These are phyloP conservation scores for Austroboletus novae-zelandiae DNA, from an alignment of 1,284 basidiomycete genomes.

Conservation along the genomic window DNA sequence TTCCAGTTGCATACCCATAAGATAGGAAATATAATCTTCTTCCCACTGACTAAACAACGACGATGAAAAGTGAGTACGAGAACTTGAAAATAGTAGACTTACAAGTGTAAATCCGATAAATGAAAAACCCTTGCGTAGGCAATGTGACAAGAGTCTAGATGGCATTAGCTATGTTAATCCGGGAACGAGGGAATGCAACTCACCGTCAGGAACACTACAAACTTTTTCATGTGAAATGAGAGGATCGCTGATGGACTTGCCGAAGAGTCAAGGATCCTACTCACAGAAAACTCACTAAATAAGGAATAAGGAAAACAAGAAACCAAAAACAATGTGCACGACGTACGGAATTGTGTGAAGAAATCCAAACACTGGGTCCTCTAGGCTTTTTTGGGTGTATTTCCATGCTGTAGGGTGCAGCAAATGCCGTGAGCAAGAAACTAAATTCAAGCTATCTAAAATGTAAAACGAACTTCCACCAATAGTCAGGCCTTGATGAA, in stretches of 20 bases:
- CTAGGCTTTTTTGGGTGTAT: background rate
- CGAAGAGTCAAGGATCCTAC: background rate
- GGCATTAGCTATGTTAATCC: background rate
- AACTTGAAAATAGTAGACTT: background rate
- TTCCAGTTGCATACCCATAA: conserved; percentile 7
- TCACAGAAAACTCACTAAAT: conserved; percentile 4
- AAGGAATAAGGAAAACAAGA: background rate
- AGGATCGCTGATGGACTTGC: background rate
- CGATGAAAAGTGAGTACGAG: background rate
- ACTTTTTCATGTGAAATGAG: background rate
- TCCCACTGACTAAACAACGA: conserved; percentile 9
- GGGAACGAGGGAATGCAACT: background rate
- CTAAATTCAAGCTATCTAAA: too few species aligned
- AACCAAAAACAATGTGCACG: too few species aligned
- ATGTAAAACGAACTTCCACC: background rate
- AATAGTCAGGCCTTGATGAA: background rate
- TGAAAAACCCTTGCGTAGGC: conserved; percentile 14
- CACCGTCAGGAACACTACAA: conserved; percentile 1
- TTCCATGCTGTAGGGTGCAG: background rate
- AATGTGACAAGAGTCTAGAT: conserved; percentile 7
- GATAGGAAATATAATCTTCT: background rate
- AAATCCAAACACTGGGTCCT: background rate
- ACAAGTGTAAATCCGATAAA: conserved; percentile 15
- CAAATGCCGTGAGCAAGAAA: background rate
- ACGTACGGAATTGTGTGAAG: background rate